These are phyloP conservation scores for Sugiyamaella paludigena DNA, from an alignment of 1,139 yeast species.

Conservation along the genomic window DNA sequence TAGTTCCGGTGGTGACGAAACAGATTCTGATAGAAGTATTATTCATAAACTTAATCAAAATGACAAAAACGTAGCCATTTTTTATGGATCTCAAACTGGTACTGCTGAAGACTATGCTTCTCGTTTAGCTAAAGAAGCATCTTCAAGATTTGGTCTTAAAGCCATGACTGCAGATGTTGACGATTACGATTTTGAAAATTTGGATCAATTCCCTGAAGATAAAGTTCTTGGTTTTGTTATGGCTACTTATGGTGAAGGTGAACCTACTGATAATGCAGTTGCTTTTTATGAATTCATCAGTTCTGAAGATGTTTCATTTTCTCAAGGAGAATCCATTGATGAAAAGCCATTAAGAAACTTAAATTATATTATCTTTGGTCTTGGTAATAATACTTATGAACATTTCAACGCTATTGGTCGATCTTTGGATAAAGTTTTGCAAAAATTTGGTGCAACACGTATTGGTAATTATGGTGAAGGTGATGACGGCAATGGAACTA, in stretches of 20 bases:
- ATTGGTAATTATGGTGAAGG: constrained; percentile 82
- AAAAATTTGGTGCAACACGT: constrained; percentile 63
- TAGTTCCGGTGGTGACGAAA: constrained; percentile 31
- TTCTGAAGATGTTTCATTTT: constrained; percentile 36
- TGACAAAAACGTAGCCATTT: constrained; percentile 73
- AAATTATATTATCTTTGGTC: constrained; percentile 75
- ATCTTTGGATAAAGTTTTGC: constrained; percentile 51
- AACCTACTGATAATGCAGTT: constrained; percentile 90
- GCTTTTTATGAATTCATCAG: constrained; percentile 53
- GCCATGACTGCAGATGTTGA: constrained; percentile 88
- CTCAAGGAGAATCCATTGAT: constrained; percentile 44
- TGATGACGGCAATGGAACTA: constrained; percentile 91
- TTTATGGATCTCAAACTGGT: constrained; percentile 97
- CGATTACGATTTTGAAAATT: constrained; percentile 77
- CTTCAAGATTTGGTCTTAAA: constrained; percentile 74
- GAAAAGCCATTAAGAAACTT: constrained; percentile 62
- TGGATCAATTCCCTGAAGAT: constrained; percentile 55
- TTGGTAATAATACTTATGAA: constrained; percentile 93
- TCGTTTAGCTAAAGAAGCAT: constrained; percentile 84
- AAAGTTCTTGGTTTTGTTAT: constrained; percentile 68
- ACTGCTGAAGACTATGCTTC: constrained; percentile 98
- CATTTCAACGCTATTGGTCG: constrained; percentile 83
- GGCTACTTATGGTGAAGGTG: constrained; percentile 98
- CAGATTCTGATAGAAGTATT: constrained; percentile 47
- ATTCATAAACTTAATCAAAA: constrained; percentile 59